Evolutionary conservation across 2,329 filamentous ascomycete species (phyloP).

Genomic region (Alternaria hordeiaustralica): DNA sequence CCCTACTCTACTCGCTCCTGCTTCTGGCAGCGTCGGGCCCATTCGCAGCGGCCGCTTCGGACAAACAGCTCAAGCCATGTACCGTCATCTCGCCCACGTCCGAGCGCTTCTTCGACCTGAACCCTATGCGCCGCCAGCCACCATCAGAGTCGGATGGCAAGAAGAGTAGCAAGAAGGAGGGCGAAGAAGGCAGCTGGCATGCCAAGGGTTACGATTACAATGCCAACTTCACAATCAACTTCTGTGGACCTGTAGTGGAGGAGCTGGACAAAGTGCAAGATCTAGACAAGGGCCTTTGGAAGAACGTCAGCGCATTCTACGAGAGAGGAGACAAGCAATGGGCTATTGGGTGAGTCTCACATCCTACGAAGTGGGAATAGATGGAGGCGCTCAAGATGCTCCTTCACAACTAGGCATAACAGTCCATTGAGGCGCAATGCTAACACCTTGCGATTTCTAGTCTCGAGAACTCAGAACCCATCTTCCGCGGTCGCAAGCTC

Average conservation of each 20-base stretch:
- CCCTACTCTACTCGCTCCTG: constrained; percentile 33
- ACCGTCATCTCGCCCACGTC: constrained; percentile 67
- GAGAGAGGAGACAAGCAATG: constrained; percentile 69
- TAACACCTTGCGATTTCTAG: constrained; percentile 47
- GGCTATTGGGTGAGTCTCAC: constrained; percentile 71
- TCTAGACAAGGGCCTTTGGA: constrained; percentile 67
- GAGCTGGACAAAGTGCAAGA: constrained; percentile 68
- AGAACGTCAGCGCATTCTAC: constrained; percentile 82
- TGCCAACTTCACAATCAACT: constrained; percentile 83
- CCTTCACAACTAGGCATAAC: constrained; percentile 1
- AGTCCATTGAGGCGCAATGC: constrained; percentile 5
- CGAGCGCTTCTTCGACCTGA: constrained; percentile 69
- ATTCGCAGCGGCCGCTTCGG: constrained; percentile 40
- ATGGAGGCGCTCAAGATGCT: neutral
- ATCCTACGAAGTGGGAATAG: neutral
- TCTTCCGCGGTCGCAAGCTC: constrained; percentile 70
- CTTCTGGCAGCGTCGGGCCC: constrained; percentile 42
- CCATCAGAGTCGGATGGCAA: constrained; percentile 47
- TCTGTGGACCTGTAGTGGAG: constrained; percentile 78
- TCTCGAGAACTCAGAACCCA: constrained; percentile 60
- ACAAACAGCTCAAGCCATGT: constrained; percentile 61
- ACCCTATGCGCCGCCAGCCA: constrained; percentile 60
- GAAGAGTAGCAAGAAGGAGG: constrained; percentile 57
- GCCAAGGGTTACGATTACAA: constrained; percentile 78
- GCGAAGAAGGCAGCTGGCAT: constrained; percentile 66